Evolutionary conservation across 1,139 yeast genomes (phyloP), one percentile per base, ranked within the genome.

Genomic region (Yamadazyma mexicana): DNA sequence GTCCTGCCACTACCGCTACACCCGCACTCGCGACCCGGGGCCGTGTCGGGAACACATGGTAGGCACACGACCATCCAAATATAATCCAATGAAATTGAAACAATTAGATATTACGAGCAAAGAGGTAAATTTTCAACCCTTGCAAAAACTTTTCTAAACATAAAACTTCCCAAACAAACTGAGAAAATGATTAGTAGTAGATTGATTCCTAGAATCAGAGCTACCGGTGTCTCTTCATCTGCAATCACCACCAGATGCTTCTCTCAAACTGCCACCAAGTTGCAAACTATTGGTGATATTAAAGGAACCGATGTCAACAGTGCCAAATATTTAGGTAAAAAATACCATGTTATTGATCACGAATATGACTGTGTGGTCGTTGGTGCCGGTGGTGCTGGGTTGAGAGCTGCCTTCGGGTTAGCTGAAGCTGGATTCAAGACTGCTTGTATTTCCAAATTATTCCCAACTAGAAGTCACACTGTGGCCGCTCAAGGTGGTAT

Each of bases 401-500:
- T 92, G 48, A 83, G 98, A 73, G 98, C 98, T 33, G 98, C 98
- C 29, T 92, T 91, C 56, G 98, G 98, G 47, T 78, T 92, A 48
- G 96, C 97, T 42, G 91, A 88, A 59, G 97, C 95, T 44, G 98
- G 98, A 36, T 92, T 76, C 76, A 92, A 92, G 69, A 92, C 97
- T 39, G 98, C 98, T 29, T 92, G 98, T 80, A 81, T 92, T 56
- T 84, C 98, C 54, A 92, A 92, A 72, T 80, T 92, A 56, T 92
- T 92, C 78, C 98, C 98, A 40, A 92, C 98, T 37, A 85, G 98
- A 73, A 89, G 97, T 23, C 98, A 92, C 66, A 92, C 98, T 23
- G 98, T 92, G 42, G 98, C 98, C 43, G 98, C 98, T 42, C 98
- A 92, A 71, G 98, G 98, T 69, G 98, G 98, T 73, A 92, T 92